phyloP scores from a whole-genome alignment of 768 basidiomycete genomes.

The Boletus bicolor region DNA sequence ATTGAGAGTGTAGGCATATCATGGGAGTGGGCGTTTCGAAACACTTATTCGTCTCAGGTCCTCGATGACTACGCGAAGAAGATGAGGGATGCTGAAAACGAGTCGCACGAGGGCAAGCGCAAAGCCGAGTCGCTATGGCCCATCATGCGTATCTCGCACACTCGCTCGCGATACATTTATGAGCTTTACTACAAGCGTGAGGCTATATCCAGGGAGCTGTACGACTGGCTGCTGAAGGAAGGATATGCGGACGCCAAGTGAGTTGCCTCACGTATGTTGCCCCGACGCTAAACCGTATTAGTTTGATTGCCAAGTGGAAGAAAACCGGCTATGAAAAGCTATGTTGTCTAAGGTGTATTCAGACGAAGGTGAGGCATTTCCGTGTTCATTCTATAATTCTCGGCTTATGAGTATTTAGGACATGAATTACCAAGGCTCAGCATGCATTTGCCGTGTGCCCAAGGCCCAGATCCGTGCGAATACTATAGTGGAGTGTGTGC shows the following conservation, averaged over 20 bases:
- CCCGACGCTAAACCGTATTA: constrained; percentile 31
- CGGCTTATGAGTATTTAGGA: constrained; percentile 51
- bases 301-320: constrained; percentile 99
- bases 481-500: constrained; percentile 92
- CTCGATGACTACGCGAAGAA: constrained; percentile 98
- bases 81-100: constrained; percentile 99
- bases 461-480: constrained; percentile 89
- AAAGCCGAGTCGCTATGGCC: constrained; percentile 93
- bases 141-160: constrained; percentile 97
- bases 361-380: constrained; percentile 63
- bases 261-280: constrained; percentile 31
- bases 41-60: constrained; percentile 49
- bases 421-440: constrained; percentile 99
- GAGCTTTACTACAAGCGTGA: constrained; percentile 99
- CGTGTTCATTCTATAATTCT: constrained; percentile 2
- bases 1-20: constrained; percentile 64
- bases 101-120: constrained; percentile 97
- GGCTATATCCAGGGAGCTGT: constrained; percentile 87
- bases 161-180: constrained; percentile 94
- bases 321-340: constrained; percentile 98
- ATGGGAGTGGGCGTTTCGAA: not conserved
- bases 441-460: constrained; percentile 96
- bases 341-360: constrained; percentile 95
- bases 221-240: constrained; percentile 97
- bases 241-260: constrained; percentile 96